Evolutionary conservation across 2,329 filamentous ascomycete genomes (phyloP), one percentile per base, ranked within the genome.

Genomic region (Fonsecaea monophora): DNA sequence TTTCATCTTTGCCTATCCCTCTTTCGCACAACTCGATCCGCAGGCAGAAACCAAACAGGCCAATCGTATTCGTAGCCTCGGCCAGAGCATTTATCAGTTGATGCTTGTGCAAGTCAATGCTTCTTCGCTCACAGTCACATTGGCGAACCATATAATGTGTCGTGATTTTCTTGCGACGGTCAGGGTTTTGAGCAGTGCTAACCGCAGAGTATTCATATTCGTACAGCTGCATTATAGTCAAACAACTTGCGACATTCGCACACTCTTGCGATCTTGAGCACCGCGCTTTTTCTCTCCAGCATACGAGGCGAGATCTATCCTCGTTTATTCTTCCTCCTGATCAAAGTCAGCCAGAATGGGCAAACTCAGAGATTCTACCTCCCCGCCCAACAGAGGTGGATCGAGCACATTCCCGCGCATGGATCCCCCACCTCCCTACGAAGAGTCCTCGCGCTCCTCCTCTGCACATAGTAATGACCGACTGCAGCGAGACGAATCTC

Each of bases 371-470:
- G 50, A 42, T 58, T 32, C 68, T 5, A 35, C 18, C 13, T 56
- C 62, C 45, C 64, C 65, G 8, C 48, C 65, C 6, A 60, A 48
- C 13, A 56, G 56, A 32, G 34, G 57, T 13, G 37, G 57, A 18
- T 7, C 68, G 35, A 25, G 63, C 34, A 64, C 40, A 13, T 66
- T 70, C 50, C 68, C 68, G 12, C 68, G 68, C 38, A 70, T 70
- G 68, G 68, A 70, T 10, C 68, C 68, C 48, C 68, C 68, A 18
- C 68, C 68, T 32, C 68, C 68, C n/a, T 70, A 70, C 42, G 68
- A 70, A 59, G 68, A 60, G 37, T 66, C 63, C 21, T 68, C 66
- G n/a, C 66, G 65, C n/a, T 68, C 68, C n/a, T 64, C 63, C 30
- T 70, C 68, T 4, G 66, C 66, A 1, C 66, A 68, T 42, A 70